Evolutionary conservation across 352 stramenopile species (phyloP).

Genomic region (Pythium biforme): DNA sequence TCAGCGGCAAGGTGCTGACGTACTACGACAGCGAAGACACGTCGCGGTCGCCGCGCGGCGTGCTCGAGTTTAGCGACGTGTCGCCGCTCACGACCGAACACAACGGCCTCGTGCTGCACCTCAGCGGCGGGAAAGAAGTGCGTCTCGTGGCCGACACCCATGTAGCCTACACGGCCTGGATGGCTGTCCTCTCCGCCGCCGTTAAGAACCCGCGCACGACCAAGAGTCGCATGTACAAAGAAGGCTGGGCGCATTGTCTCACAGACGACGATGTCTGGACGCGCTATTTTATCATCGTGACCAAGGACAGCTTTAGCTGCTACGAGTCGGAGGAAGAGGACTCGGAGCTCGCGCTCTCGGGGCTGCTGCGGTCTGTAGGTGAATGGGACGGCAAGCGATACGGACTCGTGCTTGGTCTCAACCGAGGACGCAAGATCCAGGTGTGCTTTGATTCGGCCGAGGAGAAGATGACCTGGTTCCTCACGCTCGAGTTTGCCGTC

Average conservation of each 20-base stretch:
- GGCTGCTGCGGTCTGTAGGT: slow-evolving; percentile 60
- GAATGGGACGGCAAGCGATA: slow-evolving; percentile 81
- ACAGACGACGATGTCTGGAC: slow-evolving; percentile 77
- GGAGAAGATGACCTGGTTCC: slow-evolving; percentile 83
- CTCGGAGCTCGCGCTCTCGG: slow-evolving; percentile 60
- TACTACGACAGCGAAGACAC: slow-evolving; percentile 85
- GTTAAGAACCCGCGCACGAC: slow-evolving; percentile 51
- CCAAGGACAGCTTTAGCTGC: slow-evolving; percentile 76
- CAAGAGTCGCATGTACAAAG: slow-evolving; percentile 60
- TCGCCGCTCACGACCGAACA: slow-evolving; percentile 69
- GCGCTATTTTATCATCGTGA: slow-evolving; percentile 71
- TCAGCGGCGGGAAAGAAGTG: slow-evolving; percentile 66
- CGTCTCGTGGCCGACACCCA: slow-evolving; percentile 76
- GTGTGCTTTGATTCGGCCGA: slow-evolving; percentile 77
- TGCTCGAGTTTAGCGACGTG: slow-evolving; percentile 72
- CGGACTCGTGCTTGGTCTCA: slow-evolving; percentile 67
- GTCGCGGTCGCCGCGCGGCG: slow-evolving; percentile 48
- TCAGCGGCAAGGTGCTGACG: slow-evolving; percentile 65
- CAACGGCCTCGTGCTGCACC: slow-evolving; percentile 72
- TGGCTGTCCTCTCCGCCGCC: slow-evolving; percentile 63
- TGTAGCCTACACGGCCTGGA: slow-evolving; percentile 76
- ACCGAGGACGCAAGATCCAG: slow-evolving; percentile 68
- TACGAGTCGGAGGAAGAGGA: slow-evolving; percentile 75
- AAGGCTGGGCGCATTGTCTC: slow-evolving; percentile 72
- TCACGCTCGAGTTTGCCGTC: slow-evolving; percentile 74